Base-by-base conservation (phyloP, 2,329 filamentous ascomycete species). In the Rhynchosporium graminicola region DNA sequence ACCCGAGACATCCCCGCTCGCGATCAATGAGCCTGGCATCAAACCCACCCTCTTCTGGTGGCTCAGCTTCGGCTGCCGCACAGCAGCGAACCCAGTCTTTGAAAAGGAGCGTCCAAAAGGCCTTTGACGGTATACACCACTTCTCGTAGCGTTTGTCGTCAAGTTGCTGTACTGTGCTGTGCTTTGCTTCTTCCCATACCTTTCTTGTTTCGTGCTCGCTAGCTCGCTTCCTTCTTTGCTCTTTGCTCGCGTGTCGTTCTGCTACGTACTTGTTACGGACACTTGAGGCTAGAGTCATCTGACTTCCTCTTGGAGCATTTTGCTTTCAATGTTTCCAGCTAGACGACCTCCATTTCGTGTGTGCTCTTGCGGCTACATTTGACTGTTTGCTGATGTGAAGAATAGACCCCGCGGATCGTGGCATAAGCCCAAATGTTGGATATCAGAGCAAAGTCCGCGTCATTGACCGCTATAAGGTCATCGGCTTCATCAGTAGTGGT, bases 401-500 rank as follows among this genome's bases (percentile, higher is more conserved):
- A 26, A 54, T 74, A 87, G 84, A 87, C 74, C 77, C 80, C 40
- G 75, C 77, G 59, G 83, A 86, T 70, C 79, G 82, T 63, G 79
- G 80, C 59, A 73, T 72, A 56, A 77, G 78, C 48, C 75, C 66
- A 4, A 69, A 76, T 43, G 73, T 81, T 12, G 77, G 78, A 13
- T 89, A 89, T 74, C 84, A 87, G 73, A 86, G 85, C 74, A 97
- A 97, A 77, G 90, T 95, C 67, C 88, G 91, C 66, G 92, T 98
- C 62, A 89, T 89, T 64, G 94, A 98, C 77, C 89, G 90, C 69
- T 99, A 98, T 78, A 92, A 95, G 71, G 95, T 99, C 71, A 89
- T 99, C 61, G 95, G 95, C 48, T 99, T 99, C 81, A 99, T 99
- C 71, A 97, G 92, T 74, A 97, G 92, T 70, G 95, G 95, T 52